Conservation (phyloP, 225 moss, liverwort and hornwort genomes). For the Marchantia polymorpha region DNA sequence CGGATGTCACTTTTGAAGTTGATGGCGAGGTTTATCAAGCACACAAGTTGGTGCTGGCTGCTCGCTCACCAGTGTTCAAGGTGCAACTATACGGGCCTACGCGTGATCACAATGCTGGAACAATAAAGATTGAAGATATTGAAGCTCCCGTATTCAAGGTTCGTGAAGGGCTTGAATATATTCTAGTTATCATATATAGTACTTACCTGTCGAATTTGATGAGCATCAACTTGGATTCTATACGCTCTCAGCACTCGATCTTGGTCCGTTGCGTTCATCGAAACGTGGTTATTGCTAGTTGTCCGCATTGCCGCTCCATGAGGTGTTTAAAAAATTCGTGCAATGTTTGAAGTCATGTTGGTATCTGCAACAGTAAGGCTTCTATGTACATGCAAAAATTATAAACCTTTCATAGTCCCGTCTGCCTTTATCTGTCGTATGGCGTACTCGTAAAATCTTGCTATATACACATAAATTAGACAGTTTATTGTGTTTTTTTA, state of each 20-base stretch:
- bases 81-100: constrained; percentile 91
- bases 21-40: constrained; percentile 89
- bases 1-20: constrained; percentile 91
- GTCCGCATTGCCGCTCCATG: background rate
- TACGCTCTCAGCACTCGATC: background rate
- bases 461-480: too few relatives aligned
- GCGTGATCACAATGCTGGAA: constrained; percentile 89
- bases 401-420: too few relatives aligned
- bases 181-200: too few relatives aligned
- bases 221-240: background rate
- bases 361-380: too few relatives aligned
- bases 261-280: background rate
- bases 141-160: constrained; percentile 82
- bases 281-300: background rate
- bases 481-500: too few relatives aligned
- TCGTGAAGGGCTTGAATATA: background rate
- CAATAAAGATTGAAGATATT: constrained; percentile 85
- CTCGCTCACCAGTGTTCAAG: constrained; percentile 95
- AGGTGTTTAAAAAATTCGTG: too few relatives aligned
- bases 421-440: too few relatives aligned
- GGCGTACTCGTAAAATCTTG: too few relatives aligned
- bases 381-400: too few relatives aligned
- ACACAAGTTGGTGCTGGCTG: constrained; percentile 86
- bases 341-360: too few relatives aligned
- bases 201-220: too few relatives aligned